phyloP scores from a whole-genome alignment of 768 basidiomycete genomes.

The Leccinum imitatum region DNA sequence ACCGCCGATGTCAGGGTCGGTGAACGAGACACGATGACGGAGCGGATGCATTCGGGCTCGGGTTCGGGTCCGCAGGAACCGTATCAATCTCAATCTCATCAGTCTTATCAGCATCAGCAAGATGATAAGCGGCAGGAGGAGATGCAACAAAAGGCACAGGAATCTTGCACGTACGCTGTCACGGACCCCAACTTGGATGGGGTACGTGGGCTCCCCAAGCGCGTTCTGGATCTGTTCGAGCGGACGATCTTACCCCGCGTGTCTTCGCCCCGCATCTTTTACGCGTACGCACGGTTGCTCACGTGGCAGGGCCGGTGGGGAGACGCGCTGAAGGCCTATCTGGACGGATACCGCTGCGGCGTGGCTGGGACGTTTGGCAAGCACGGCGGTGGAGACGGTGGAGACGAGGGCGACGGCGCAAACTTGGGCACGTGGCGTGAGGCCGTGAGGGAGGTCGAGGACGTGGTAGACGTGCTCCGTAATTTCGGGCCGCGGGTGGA shows the following conservation, averaged over 20 bases:
- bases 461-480: slow-evolving; percentile 77
- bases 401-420: slow-evolving; percentile 42
- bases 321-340: slow-evolving; percentile 76
- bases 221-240: slow-evolving; percentile 73
- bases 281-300: slow-evolving; percentile 78
- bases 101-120: background rate
- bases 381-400: slow-evolving; percentile 34
- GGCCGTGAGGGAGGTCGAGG: slow-evolving; percentile 76
- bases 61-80: background rate
- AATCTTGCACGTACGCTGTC: slow-evolving; percentile 17
- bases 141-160: background rate
- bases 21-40: slow-evolving; percentile 12
- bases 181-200: slow-evolving; percentile 49
- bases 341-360: slow-evolving; percentile 82
- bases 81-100: background rate
- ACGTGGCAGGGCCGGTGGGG: slow-evolving; percentile 72
- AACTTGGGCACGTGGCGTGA: slow-evolving; percentile 70
- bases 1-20: slow-evolving; percentile 9
- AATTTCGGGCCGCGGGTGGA: slow-evolving; percentile 77
- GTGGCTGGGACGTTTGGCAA: slow-evolving; percentile 57
- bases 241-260: slow-evolving; percentile 78
- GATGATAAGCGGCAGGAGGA: background rate
- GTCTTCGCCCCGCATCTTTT: slow-evolving; percentile 76
- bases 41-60: background rate
- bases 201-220: slow-evolving; percentile 63